Evolutionary conservation across 257 asterid genomes (phyloP), one percentile per base, ranked within the genome.

Genomic region (Lithospermum erythrorhizon): DNA sequence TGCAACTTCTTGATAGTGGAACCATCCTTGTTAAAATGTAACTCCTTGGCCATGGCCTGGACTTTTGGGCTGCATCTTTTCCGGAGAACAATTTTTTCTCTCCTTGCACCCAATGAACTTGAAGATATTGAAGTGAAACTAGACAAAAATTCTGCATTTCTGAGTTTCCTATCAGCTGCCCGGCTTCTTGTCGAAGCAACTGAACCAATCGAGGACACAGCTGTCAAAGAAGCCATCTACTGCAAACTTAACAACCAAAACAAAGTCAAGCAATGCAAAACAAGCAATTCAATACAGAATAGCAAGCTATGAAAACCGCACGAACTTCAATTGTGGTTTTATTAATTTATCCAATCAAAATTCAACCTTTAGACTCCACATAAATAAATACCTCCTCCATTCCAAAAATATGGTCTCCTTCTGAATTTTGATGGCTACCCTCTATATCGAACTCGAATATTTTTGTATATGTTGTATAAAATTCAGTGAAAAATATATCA

Each of bases 11-110:
- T 65, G 57, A 67, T 49, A 57, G 76, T 69, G 3, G 76, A 70
- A 61, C 80, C 76, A 51, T 75, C 76, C 55, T 55, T 67, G 48
- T 75, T 75, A 68, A 75, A 75, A 41, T 70, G 56, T 58, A 75
- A 59, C 0, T 75, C 76, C 57, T 71, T 67, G 19, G 80, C 80
- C 73, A 67, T 66, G 41, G 76, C 80, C 27, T 52, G 67, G 30
- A 71, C 76, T 59, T 71, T 63, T 24, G 54, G 15, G 53, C 29
- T 56, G 20, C 19, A 52, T 41, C 62, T 64, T 65, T 53, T 75
- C 29, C 55, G 65, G 57, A 64, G 23, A 63, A 70, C 59, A 10
- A 67, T 68, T 41, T 67, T 75, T 32, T 35, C 52, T 47, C 69
- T 67, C 67, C 64, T 61, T 20, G 58, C 73, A 20, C 53, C 37